phyloP scores from a whole-genome alignment of 208 protist genomes.

The Crithidia expoeki region DNA sequence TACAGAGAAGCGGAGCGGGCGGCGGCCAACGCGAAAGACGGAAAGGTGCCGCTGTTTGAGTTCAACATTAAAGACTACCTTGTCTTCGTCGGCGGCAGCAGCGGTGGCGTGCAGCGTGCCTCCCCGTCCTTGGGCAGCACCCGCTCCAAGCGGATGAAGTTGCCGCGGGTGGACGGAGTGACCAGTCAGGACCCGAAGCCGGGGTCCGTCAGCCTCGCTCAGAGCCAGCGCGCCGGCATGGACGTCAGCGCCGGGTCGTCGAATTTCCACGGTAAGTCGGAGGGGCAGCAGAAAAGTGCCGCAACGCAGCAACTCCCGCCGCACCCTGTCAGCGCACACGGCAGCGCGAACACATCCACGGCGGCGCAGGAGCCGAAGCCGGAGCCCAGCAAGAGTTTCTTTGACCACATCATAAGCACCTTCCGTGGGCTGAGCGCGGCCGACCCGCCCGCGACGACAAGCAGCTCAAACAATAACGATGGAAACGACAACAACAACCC shows the following conservation, averaged over 20 bases:
- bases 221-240: not conserved
- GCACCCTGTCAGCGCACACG: not conserved
- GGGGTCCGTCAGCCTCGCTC: not conserved
- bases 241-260: not conserved
- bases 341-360: not conserved
- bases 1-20: constrained; percentile 40
- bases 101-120: constrained; percentile 28
- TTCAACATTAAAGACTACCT: constrained; percentile 29
- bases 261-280: not conserved
- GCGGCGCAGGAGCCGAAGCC: not conserved
- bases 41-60: constrained; percentile 20
- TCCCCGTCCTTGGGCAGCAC: not conserved
- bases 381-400: constrained; percentile 19
- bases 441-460: not conserved
- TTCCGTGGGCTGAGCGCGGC: constrained; percentile 13
- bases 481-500: not conserved
- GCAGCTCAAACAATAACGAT: not conserved
- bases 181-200: not conserved
- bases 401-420: constrained; percentile 15
- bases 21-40: constrained; percentile 13
- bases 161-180: not conserved
- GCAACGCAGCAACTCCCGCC: not conserved
- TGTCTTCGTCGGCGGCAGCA: constrained; percentile 25
- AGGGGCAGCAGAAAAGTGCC: not conserved
- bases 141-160: constrained; percentile 2